These are phyloP conservation scores for Citrullus mucosospermus DNA, from an alignment of 306 rosid genomes.

Conservation along the genomic window DNA sequence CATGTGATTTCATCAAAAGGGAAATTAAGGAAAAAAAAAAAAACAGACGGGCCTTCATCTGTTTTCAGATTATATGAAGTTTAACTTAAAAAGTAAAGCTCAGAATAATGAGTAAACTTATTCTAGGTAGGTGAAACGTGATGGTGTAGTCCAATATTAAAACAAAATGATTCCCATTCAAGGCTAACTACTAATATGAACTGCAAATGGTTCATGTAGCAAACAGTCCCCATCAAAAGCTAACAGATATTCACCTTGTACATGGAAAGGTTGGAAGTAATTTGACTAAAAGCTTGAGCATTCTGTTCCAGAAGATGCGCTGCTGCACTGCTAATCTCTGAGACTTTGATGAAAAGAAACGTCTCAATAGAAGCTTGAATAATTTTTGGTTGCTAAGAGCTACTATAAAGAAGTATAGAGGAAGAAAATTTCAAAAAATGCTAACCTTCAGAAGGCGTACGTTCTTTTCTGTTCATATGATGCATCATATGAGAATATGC, in stretches of 20 bases:
- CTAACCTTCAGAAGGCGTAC: slow-evolving; percentile 60
- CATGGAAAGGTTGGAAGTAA: slow-evolving; percentile 51
- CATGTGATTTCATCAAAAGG: neutral
- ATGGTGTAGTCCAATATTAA: neutral
- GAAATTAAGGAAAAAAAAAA: neutral
- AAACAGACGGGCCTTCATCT: neutral
- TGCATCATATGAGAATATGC: slow-evolving; percentile 43
- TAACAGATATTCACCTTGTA: slow-evolving; percentile 55
- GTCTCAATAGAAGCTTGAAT: slow-evolving; percentile 6
- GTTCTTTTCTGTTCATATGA: slow-evolving; percentile 36
- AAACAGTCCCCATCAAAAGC: neutral
- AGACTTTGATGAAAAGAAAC: slow-evolving; percentile 19
- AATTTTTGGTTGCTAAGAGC: neutral
- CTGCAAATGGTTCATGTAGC: neutral
- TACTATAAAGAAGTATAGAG: neutral
- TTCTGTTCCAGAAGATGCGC: slow-evolving; percentile 82
- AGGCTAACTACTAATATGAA: neutral
- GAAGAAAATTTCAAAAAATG: neutral
- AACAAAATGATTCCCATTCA: neutral
- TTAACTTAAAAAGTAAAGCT: neutral
- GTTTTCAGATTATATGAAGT: neutral
- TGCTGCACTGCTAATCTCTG: slow-evolving; percentile 56
- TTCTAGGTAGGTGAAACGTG: neutral
- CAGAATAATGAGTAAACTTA: neutral
- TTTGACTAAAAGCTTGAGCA: slow-evolving; percentile 69